A percentile compares a stretch with the other conserved stretches of the same genome.
phyloP scores from a whole-genome alignment of 1,284 basidiomycete genomes.

The Cutaneotrichosporon cyanovorans region DNA sequence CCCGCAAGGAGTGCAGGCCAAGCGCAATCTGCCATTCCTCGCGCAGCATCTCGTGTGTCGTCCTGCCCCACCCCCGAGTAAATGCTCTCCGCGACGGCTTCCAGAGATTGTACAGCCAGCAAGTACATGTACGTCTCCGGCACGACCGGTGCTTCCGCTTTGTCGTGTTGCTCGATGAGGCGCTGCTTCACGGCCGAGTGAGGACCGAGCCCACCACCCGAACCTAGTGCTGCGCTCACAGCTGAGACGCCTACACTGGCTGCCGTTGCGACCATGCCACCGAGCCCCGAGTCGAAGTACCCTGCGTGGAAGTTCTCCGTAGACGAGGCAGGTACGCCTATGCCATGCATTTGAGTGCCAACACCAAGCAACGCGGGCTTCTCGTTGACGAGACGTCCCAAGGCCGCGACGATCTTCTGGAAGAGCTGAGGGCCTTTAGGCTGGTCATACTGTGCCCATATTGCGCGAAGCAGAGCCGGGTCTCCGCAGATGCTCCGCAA shows the following conservation, averaged over 20 bases:
- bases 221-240: conserved; percentile 59
- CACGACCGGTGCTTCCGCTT: conserved; percentile 84
- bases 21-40: conserved; percentile 71
- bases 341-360: conserved; percentile 66
- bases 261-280: conserved; percentile 69
- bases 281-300: conserved; percentile 59
- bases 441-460: conserved; percentile 76
- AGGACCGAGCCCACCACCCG: conserved; percentile 58
- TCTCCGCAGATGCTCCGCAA: conserved; percentile 82
- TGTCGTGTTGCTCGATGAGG: conserved; percentile 94
- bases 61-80: conserved; percentile 53
- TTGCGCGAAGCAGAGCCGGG: conserved; percentile 65
- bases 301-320: conserved; percentile 28
- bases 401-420: conserved; percentile 65
- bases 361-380: conserved; percentile 76
- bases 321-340: conserved; percentile 52
- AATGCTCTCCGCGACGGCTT: conserved; percentile 81
- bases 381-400: conserved; percentile 78
- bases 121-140: conserved; percentile 90
- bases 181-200: conserved; percentile 76
- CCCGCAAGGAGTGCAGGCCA: conserved; percentile 88
- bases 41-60: conserved; percentile 49
- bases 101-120: conserved; percentile 78
- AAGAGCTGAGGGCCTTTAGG: conserved; percentile 58
- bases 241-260: conserved; percentile 70